phyloP scores from a whole-genome alignment of 768 basidiomycete species.

The Pleurotus tuber-regium region DNA sequence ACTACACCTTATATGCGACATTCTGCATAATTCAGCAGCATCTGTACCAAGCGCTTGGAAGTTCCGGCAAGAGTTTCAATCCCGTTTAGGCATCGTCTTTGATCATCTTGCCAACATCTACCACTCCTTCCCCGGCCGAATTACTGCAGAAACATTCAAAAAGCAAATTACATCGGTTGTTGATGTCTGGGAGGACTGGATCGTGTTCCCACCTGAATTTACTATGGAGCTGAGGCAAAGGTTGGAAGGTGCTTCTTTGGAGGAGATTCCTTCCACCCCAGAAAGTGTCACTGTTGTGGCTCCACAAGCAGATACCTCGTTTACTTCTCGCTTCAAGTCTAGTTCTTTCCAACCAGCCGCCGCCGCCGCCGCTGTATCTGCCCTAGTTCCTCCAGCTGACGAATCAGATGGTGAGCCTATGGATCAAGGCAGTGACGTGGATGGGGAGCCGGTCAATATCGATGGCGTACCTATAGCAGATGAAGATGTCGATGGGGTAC shows the following conservation, averaged over 20 bases:
- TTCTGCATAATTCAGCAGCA: slow-evolving; percentile 95
- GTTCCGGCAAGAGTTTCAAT: slow-evolving; percentile 92
- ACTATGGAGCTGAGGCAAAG: slow-evolving; percentile 69
- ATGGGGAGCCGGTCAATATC: slow-evolving; percentile 37
- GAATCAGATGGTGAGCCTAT: slow-evolving; percentile 32
- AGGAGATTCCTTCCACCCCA: slow-evolving; percentile 22
- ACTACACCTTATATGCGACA: slow-evolving; percentile 94
- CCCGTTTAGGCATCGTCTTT: slow-evolving; percentile 88
- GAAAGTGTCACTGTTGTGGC: slow-evolving; percentile 22
- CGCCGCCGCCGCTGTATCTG: slow-evolving; percentile 26
- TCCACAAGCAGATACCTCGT: slow-evolving; percentile 25
- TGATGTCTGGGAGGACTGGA: slow-evolving; percentile 99
- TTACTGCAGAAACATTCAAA: slow-evolving; percentile 96
- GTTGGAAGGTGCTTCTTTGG: slow-evolving; percentile 58
- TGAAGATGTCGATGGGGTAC: slow-evolving; percentile 40
- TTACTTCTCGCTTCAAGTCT: slow-evolving; percentile 69
- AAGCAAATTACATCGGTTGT: slow-evolving; percentile 86
- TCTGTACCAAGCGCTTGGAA: slow-evolving; percentile 96
- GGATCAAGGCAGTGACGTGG: slow-evolving; percentile 34
- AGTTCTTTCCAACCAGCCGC: slow-evolving; percentile 76
- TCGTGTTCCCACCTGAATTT: slow-evolving; percentile 89
- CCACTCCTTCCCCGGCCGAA: slow-evolving; percentile 92
- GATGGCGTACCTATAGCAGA: slow-evolving; percentile 30
- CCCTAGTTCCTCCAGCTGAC: slow-evolving; percentile 25
- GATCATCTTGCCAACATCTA: slow-evolving; percentile 94